Evolutionary conservation across 495 filamentous ascomycete genomes (phyloP), one percentile per base, ranked within the genome.

Genomic region (Chaetomium tenue): DNA sequence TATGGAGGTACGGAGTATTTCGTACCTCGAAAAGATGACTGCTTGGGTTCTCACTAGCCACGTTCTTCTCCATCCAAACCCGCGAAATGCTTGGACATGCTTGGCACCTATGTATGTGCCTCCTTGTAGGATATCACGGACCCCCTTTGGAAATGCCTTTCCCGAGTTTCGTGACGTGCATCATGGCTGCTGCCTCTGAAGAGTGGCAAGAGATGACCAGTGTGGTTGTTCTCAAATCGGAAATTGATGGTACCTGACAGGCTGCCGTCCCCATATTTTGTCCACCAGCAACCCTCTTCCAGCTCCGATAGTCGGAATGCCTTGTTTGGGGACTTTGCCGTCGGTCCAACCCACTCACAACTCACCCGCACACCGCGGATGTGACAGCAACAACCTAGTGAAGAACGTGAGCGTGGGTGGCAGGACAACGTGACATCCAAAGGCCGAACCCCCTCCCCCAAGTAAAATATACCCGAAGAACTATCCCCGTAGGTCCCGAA

Each of bases 221-320:
- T 48, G 52, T 16, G 28, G 28, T 33, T n/a, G 9, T 44, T 44
- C 15, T 53, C 18, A 2, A 33, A 20, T 54, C 26, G 52, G 51
- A 53, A 11, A 53, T 5, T 7, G n/a, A n/a, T 28, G 33, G n/a
- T 39, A 18, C 9, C 20, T 42, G 37, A 42, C 30, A 18, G 30
- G 47, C 12, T 39, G n/a, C 30, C 20, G 47, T 52, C 60, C 56
- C 48, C 44, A 53, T 59, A 33, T 46, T 58, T 64, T 51, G 50
- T 44, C 48, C 47, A 44, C 57, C 42, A n/a, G 39, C 22, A 13
- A 16, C 52, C 20, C 20, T 12, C 33, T 58, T 58, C 58, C 39
- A 42, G 55, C 65, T 66, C 65, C 65, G 65, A 66, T 66, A 9
- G 16, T 66, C 65, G 65, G 65, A 61, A 61, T 65, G 9, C 3